phyloP scores from a whole-genome alignment of 2,329 filamentous ascomycete species.

The Rhynchosporium secalis region DNA sequence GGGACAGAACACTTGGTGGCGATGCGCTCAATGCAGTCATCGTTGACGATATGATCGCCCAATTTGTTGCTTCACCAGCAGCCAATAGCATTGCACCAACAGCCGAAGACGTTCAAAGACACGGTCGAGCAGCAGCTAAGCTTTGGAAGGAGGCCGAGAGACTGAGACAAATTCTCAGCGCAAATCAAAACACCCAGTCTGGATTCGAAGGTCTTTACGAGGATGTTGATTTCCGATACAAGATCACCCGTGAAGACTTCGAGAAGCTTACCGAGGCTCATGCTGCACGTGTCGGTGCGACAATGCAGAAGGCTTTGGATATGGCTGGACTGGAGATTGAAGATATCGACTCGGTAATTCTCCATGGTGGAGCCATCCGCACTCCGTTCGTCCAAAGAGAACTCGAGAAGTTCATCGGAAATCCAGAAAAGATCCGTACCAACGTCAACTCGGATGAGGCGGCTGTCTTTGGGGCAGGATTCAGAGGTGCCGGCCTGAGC shows the following conservation, averaged over 20 bases:
- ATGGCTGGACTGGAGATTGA: slow-evolving; percentile 69
- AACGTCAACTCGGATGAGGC: slow-evolving; percentile 98
- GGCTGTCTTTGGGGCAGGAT: slow-evolving; percentile 92
- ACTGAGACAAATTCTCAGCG: slow-evolving; percentile 84
- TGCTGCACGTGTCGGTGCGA: slow-evolving; percentile 64
- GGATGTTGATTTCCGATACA: slow-evolving; percentile 91
- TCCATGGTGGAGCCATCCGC: slow-evolving; percentile 85
- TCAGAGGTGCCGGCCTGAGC: slow-evolving; percentile 88
- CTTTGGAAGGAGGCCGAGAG: slow-evolving; percentile 92
- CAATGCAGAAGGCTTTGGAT: slow-evolving; percentile 73
- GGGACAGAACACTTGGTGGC: slow-evolving; percentile 87
- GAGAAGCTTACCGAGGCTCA: slow-evolving; percentile 74
- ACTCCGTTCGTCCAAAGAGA: slow-evolving; percentile 93
- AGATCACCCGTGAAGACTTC: slow-evolving; percentile 76
- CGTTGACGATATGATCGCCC: slow-evolving; percentile 80
- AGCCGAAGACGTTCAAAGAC: slow-evolving; percentile 62
- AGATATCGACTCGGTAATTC: slow-evolving; percentile 86
- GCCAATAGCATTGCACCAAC: slow-evolving; percentile 66
- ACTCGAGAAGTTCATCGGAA: slow-evolving; percentile 73
- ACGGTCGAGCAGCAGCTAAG: slow-evolving; percentile 85
- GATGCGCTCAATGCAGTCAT: slow-evolving; percentile 87
- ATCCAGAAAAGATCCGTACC: slow-evolving; percentile 76
- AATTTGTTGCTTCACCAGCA: slow-evolving; percentile 71
- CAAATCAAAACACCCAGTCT: slow-evolving; percentile 78
- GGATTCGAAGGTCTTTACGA: slow-evolving; percentile 90